These are phyloP conservation scores for Conticribra guillardii DNA, from an alignment of 108 stramenopile species.

Conservation along the genomic window DNA sequence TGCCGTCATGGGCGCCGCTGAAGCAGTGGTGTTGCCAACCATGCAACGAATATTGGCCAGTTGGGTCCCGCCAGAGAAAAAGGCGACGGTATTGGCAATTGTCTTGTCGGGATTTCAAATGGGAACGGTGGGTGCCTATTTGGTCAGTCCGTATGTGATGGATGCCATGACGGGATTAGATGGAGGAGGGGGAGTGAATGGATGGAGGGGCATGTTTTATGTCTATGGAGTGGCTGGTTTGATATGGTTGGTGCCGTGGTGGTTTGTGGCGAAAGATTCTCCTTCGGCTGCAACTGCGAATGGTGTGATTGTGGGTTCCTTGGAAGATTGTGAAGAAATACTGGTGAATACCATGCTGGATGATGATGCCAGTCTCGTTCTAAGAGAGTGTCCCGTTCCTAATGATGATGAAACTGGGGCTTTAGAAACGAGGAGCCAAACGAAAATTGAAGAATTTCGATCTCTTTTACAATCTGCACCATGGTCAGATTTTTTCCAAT, in stretches of 20 bases:
- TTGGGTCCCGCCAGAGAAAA: conserved; percentile 76
- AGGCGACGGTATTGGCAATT: conserved; percentile 70
- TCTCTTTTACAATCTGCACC: conserved; percentile 56
- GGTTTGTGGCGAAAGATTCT: conserved; percentile 65
- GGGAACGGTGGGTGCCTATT: conserved; percentile 85
- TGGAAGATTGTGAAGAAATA: conserved; percentile 30
- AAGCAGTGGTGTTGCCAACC: conserved; percentile 82
- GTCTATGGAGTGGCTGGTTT: conserved; percentile 78
- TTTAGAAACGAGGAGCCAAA: conserved; percentile 2
- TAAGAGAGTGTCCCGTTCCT: conserved; percentile 26
- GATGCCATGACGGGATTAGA: conserved; percentile 50
- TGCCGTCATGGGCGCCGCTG: conserved; percentile 80
- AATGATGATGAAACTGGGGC: not conserved
- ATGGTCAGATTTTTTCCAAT: conserved; percentile 67
- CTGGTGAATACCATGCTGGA: conserved; percentile 35
- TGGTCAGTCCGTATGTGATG: conserved; percentile 73
- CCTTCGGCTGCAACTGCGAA: no score
- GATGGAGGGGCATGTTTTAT: conserved; percentile 80
- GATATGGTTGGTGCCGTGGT: conserved; percentile 77
- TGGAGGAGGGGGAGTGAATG: conserved; percentile 37
- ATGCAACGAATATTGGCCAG: conserved; percentile 76
- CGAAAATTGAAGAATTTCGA: conserved; percentile 5
- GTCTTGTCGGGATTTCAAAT: conserved; percentile 80
- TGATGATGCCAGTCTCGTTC: conserved; percentile 56
- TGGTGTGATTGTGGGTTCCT: no score